These are phyloP conservation scores for Naganishia albida DNA, from an alignment of 1,284 basidiomycete species.

Conservation along the genomic window DNA sequence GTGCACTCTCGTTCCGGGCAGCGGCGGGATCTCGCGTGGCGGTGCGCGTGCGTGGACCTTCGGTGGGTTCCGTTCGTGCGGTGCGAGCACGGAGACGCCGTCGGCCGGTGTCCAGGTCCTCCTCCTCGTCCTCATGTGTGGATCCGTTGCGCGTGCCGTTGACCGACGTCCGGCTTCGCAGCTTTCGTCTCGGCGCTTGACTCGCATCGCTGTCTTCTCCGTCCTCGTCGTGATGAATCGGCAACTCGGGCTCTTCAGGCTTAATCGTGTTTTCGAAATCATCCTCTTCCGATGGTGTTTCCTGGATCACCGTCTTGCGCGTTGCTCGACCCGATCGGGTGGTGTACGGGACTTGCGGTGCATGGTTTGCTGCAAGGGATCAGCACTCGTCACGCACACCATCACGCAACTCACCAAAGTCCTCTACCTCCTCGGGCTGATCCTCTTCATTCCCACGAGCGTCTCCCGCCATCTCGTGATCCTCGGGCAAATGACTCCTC, in stretches of 20 bases:
- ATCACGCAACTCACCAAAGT: constrained; percentile 26
- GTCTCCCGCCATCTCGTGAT: background rate
- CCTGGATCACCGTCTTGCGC: constrained; percentile 15
- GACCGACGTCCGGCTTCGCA: constrained; percentile 2
- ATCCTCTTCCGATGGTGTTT: constrained; percentile 54
- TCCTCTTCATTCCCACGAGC: constrained; percentile 22
- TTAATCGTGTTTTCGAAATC: constrained; percentile 42
- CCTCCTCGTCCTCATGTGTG: constrained; percentile 41
- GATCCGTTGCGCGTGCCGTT: constrained; percentile 18
- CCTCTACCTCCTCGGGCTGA: constrained; percentile 35
- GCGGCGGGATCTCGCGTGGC: background rate
- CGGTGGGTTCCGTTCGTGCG: constrained; percentile 21
- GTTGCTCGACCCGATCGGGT: constrained; percentile 23
- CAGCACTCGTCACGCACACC: constrained; percentile 31
- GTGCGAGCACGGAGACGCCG: constrained; percentile 11
- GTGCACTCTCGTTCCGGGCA: constrained; percentile 2
- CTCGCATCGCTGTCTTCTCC: constrained; percentile 11
- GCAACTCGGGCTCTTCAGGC: constrained; percentile 33
- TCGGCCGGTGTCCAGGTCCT: constrained; percentile 39
- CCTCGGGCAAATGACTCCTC: background rate
- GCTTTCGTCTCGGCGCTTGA: constrained; percentile 13
- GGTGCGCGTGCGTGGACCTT: constrained; percentile 21
- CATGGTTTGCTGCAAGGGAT: constrained; percentile 40
- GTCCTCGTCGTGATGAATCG: background rate
- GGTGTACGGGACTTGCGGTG: constrained; percentile 48